These are phyloP conservation scores for Solanum pimpinellifolium DNA, from an alignment of 257 asterid genomes.

Conservation along the genomic window DNA sequence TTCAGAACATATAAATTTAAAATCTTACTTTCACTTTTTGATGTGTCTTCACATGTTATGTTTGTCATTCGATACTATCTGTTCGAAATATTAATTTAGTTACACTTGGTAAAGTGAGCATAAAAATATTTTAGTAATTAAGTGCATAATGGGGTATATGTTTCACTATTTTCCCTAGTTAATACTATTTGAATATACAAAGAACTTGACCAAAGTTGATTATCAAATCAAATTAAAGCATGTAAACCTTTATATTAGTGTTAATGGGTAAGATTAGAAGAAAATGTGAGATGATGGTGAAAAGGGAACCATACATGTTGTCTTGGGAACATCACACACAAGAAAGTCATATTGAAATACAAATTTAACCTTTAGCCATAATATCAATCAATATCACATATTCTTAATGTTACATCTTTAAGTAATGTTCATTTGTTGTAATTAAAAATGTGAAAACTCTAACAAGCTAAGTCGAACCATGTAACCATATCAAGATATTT, in stretches of 20 bases:
- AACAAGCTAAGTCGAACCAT: not conserved
- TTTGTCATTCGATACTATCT: not conserved
- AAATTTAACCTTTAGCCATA: not conserved
- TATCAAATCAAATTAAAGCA: not conserved
- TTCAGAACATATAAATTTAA: not conserved
- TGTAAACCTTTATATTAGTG: not conserved
- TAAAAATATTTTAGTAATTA: not conserved
- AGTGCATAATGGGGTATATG: not conserved
- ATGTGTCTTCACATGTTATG: not conserved
- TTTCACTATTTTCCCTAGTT: not conserved
- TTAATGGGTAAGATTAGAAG: not conserved
- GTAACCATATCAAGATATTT: not conserved
- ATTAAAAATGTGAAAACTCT: not conserved
- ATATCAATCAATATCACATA: no score
- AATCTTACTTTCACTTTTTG: not conserved
- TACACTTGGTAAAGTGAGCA: not conserved
- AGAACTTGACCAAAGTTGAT: not conserved
- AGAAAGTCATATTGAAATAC: not conserved
- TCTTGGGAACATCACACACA: slow-evolving; percentile 13
- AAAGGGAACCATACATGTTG: not conserved
- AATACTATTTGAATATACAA: not conserved
- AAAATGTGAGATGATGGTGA: not conserved
- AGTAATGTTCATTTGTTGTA: not conserved
- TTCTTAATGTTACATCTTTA: not conserved
- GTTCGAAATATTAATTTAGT: not conserved